Evolutionary conservation across 768 basidiomycete species (phyloP), one percentile per base, ranked within the genome.

Genomic region (Collybia sordida): DNA sequence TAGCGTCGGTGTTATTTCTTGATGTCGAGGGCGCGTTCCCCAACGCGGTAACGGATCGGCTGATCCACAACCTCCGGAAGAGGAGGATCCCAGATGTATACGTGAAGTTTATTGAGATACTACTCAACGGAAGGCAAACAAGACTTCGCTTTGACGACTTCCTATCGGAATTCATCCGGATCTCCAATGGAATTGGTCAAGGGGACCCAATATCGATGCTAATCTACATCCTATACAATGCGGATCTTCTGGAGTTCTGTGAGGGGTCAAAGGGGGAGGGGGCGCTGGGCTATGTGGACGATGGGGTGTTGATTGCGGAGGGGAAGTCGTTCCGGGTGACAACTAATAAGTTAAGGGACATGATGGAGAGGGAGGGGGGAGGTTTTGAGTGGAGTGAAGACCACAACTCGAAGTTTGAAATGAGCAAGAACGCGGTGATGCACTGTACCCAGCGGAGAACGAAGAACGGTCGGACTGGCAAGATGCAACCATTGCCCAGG

Each of bases 181-280:
- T 42, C 2, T 14, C 23, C 21, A 61, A 60, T 23, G 55, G 63
- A 6, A 59, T 62, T 31, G 58, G 61, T 3, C 63, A 64, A 46
- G 61, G 61, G 1, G 55, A 58, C 53, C 59, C 57, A 6, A 25
- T 59, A 1, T 62, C 61, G 0, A 59, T 58, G 58, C 47, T 63
- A 0, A n/a, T 59, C 0, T 64, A 65, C 36, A 54, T 67, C 6
- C 45, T 64, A 15, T 67, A 65, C 47, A 64, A 63, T 36, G 51
- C 45, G 42, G 61, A 60, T 42, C 47, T 63, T 11, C 35, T 63
- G 0, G 54, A 62, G 14, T n/a, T 49, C 4, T n/a, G n/a, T n/a
- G n/a, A n/a, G n/a, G n/a, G n/a, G n/a, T 23, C 39, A 40, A 38
- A 9, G 4, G 18, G 15, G 14, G 18, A 21, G 17, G 37, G 9